Percentiles rank a stretch among this genome's conserved stretches.
phyloP scores from a whole-genome alignment of 805 yeast species.

The Ogataea trehaloabstinens region DNA sequence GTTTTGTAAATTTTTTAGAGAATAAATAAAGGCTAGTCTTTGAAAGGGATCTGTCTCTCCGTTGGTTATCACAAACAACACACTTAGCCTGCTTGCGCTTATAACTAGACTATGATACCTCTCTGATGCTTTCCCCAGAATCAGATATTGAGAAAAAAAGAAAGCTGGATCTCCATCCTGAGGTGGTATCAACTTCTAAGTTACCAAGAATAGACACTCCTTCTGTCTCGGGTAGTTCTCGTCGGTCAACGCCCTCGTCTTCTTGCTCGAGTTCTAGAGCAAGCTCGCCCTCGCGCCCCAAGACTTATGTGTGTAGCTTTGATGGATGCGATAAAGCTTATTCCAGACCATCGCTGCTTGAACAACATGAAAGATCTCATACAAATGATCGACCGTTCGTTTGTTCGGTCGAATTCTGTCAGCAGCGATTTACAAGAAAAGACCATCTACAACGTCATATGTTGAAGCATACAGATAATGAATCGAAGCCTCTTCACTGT shows the following conservation, averaged over 20 bases:
- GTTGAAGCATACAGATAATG: conserved; percentile 53
- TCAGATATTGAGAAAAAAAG: no score
- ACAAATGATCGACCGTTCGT: conserved; percentile 74
- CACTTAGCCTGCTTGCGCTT: no score
- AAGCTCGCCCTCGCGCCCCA: conserved; percentile 47
- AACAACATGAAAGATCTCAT: conserved; percentile 79
- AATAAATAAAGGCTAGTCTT: no score
- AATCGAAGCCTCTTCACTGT: conserved; percentile 71
- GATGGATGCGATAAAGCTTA: conserved; percentile 74
- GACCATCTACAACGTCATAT: conserved; percentile 79
- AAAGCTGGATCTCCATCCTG: no score
- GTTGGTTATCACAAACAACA: no score
- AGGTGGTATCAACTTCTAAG: no score
- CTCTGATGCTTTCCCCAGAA: no score
- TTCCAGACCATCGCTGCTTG: conserved; percentile 75
- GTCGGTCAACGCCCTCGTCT: not conserved
- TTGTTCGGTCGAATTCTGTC: conserved; percentile 59
- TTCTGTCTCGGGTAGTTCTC: no score
- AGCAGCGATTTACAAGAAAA: conserved; percentile 63
- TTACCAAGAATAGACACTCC: no score
- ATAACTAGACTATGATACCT: no score
- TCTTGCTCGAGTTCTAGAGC: not conserved
- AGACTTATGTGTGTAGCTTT: conserved; percentile 60
- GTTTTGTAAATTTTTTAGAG: no score
- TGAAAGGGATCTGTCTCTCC: no score